These are phyloP conservation scores for Penicillium egyptiacum DNA, from an alignment of 495 filamentous ascomycete species.

Conservation along the genomic window DNA sequence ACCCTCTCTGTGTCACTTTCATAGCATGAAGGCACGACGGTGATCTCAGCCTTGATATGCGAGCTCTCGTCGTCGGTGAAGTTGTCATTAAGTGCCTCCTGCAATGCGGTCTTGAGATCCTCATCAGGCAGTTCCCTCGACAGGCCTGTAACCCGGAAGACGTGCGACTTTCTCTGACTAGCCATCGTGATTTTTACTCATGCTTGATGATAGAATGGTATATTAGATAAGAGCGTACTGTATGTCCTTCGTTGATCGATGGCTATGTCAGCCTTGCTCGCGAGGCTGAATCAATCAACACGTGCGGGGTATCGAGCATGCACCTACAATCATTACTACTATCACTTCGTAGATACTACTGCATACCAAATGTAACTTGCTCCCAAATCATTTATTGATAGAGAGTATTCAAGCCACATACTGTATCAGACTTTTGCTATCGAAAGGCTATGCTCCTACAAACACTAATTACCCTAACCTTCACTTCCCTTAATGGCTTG, in stretches of 20 bases:
- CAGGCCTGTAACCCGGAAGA: constrained; percentile 17
- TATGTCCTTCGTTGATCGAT: constrained; percentile 11
- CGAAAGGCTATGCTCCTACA: too few relatives aligned
- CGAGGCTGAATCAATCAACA: constrained; percentile 19
- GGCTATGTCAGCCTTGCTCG: constrained; percentile 13
- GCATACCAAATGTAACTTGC: not conserved
- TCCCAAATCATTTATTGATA: not conserved
- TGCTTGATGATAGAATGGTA: constrained; percentile 1
- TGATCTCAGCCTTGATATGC: constrained; percentile 12
- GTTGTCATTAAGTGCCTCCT: constrained; percentile 14
- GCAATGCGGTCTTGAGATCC: constrained; percentile 15
- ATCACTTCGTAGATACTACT: constrained; percentile 2
- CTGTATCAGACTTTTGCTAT: not conserved
- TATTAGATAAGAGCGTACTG: constrained; percentile 6
- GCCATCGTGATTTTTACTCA: constrained; percentile 6
- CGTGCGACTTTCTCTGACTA: constrained; percentile 17
- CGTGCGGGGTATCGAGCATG: constrained; percentile 16
- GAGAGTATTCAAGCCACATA: not conserved
- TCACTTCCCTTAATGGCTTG: too few relatives aligned
- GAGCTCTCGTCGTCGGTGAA: constrained; percentile 15
- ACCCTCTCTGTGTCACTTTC: constrained; percentile 15
- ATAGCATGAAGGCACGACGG: constrained; percentile 19
- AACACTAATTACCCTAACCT: too few relatives aligned
- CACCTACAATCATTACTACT: constrained; percentile 8
- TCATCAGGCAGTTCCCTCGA: constrained; percentile 10